Evolutionary conservation across 2,329 filamentous ascomycete genomes (phyloP), one percentile per base, ranked within the genome.

Genomic region (Colletotrichum gigasporum): DNA sequence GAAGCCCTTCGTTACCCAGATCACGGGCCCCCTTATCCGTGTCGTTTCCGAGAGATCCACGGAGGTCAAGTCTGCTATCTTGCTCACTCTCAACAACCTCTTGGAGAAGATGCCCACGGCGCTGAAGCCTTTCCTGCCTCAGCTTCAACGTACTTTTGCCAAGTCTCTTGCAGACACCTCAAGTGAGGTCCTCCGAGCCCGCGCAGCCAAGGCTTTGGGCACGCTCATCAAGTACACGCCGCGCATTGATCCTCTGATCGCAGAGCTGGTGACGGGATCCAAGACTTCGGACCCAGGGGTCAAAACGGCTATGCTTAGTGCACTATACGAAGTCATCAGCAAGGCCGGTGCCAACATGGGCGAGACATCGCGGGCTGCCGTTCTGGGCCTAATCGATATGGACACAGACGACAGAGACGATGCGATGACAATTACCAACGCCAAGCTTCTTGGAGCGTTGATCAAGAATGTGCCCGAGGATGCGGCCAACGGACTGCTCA

Each of bases 261-360:
- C 87, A 65, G 96, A 99, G 79, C 85, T 99, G 48, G 94, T 98
- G 18, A 92, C 96, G n/a, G 96, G 96, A 47, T 96, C 94, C 24
- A 97, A 95, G 83, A 98, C 96, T 0, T 81, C 87, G 2, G 95
- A 98, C 73, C 74, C 88, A 5, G 95, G 95, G 45, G 96, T 99
- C 68, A 92, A 89, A 78, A 96, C 91, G 69, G 96, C 96, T 26
- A 99, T 99, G 96, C 85, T 99, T 72, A 97, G 96, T 82, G 96
- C 96, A 3, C 80, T 99, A 45, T 97, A 96, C 74, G 95, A 98
- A 74, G 96, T 99, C 28, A 91, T 99, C 65, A 95, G 93, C 83
- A 97, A 97, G 79, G 95, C 94, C 16, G 96, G 96, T 57, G 85
- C 85, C 62, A 97, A 95, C 78, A 99, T 99, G 96, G 94, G 92